These are phyloP conservation scores for Dactylellina haptotyla DNA, from an alignment of 2,329 filamentous ascomycete genomes.

Conservation along the genomic window DNA sequence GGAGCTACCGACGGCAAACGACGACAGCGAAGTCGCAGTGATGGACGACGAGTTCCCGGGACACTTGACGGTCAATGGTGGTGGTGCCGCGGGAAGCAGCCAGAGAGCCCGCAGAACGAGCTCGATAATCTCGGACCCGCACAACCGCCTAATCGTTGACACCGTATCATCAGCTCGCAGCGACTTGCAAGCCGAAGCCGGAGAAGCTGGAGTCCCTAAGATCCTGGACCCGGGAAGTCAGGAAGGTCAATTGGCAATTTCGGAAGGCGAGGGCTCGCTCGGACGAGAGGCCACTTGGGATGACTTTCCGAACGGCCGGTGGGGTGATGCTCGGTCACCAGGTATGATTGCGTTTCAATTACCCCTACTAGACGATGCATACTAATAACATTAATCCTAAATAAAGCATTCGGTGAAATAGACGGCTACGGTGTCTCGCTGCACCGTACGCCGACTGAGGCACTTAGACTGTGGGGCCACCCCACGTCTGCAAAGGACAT, in stretches of 20 bases:
- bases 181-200: conserved; percentile 73
- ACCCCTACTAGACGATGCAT: neutral
- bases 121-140: conserved; percentile 82
- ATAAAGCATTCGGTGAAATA: conserved; percentile 87
- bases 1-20: conserved; percentile 56
- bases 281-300: conserved; percentile 98
- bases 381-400: conserved; percentile 17
- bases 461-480: conserved; percentile 84
- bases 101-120: conserved; percentile 72
- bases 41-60: conserved; percentile 62
- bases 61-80: conserved; percentile 24
- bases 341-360: conserved; percentile 39
- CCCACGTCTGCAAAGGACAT: conserved; percentile 78
- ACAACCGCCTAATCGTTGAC: conserved; percentile 86
- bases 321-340: conserved; percentile 90
- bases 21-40: conserved; percentile 61
- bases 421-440: conserved; percentile 98
- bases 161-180: conserved; percentile 60
- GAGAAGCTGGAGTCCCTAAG: conserved; percentile 79
- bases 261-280: conserved; percentile 87
- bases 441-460: conserved; percentile 86
- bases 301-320: conserved; percentile 95
- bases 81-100: conserved; percentile 1
- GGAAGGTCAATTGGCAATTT: conserved; percentile 86
- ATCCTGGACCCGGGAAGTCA: conserved; percentile 74